Base-by-base conservation (phyloP, 208 protist genomes). In the Porcisia deanei region DNA sequence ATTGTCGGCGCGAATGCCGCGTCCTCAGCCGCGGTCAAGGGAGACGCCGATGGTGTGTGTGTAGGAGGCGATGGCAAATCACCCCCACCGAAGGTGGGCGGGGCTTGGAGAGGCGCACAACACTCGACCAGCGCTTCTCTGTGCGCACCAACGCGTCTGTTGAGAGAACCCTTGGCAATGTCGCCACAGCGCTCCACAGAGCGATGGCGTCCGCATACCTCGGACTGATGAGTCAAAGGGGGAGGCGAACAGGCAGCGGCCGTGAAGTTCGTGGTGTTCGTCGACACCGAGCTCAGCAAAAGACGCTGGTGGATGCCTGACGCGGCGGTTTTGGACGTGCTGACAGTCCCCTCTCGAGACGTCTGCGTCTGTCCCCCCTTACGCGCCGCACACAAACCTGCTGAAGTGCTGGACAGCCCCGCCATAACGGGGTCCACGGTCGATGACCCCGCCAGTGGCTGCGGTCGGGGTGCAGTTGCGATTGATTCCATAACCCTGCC, bases 1-100 rank as follows among this genome's bases (percentile, higher is more conserved):
- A 64, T 60, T 9, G 58, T 67, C 39, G 78, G 70, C 22, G 65
- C 70, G 47, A 75, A 77, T 5, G 47, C 9, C 43, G 53, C 18
- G 12, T 55, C 47, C 39, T 82, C 77, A 12, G 49, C 58, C 10
- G n/a, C 6, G 1, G 66, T n/a, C 52, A 59, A 53, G 10, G 55
- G 49, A 47, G 58, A 81, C 7, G 69, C 61, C 20, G 59, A 64
- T 30, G 4, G 25, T 16, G 71, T 7, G 41, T 43, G 68, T 57
- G 45, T n/a, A n/a, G 34, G 45, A 3, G 25, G 30, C 7, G 65
- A 43, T 53, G 52, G 6, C 49, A n/a, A 22, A 45, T 43, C 2
- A 16, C 57, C 34, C n/a, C 25, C 18, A 20, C 39, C 25, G 10
- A 12, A 9, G 7, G 55, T 41, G n/a, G 41, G 7, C 10, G 30